Percentiles rank a stretch among this genome's conserved stretches.
phyloP scores from a whole-genome alignment of 1,139 yeast species.

The Candida gigantensis region DNA sequence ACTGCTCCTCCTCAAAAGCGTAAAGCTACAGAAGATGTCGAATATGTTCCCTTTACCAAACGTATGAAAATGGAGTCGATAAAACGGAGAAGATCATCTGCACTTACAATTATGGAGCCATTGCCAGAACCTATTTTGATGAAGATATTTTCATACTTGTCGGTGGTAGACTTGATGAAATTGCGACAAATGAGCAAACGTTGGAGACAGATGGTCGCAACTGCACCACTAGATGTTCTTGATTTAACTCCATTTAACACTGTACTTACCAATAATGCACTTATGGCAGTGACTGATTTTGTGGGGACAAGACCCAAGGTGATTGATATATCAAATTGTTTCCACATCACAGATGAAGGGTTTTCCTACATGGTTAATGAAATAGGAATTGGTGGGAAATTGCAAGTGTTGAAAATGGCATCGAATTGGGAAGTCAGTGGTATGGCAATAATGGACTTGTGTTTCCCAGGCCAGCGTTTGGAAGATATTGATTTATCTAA shows the following conservation, averaged over 20 bases:
- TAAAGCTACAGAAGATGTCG: background rate
- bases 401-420: constrained; percentile 57
- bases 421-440: constrained; percentile 80
- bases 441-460: constrained; percentile 77
- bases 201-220: constrained; percentile 56
- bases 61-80: constrained; percentile 47
- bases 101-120: constrained; percentile 52
- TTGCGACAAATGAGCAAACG: constrained; percentile 56
- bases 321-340: constrained; percentile 70
- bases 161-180: constrained; percentile 59
- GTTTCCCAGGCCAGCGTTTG: constrained; percentile 62
- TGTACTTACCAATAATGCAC: constrained; percentile 55
- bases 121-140: constrained; percentile 60
- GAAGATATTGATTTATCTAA: constrained; percentile 67
- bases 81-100: constrained; percentile 56
- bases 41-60: constrained; percentile 53
- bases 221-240: constrained; percentile 22
- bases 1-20: constrained; percentile 23
- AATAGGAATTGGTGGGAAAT: constrained; percentile 64
- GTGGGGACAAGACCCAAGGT: constrained; percentile 66
- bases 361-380: constrained; percentile 70
- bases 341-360: constrained; percentile 75
- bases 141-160: constrained; percentile 51
- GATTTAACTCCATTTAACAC: constrained; percentile 66
- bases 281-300: constrained; percentile 62